phyloP scores from a whole-genome alignment of 768 basidiomycete species.

The Gloeophyllum trabeum region DNA sequence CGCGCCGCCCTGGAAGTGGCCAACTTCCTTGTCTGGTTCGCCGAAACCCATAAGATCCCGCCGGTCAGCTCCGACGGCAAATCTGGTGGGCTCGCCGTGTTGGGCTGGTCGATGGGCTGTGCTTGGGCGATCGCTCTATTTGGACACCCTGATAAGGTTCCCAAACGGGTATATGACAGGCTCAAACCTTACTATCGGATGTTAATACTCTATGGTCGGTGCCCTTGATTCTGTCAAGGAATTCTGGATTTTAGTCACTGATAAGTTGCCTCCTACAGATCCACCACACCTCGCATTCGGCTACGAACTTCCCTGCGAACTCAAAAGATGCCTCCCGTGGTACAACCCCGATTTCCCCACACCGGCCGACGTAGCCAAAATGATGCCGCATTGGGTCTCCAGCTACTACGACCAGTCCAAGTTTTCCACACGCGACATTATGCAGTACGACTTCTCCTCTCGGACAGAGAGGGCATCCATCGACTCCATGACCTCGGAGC shows the following conservation, averaged over 20 bases:
- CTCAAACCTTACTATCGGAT: constrained; percentile 20
- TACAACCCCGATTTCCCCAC: constrained; percentile 13
- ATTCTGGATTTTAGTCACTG: no score
- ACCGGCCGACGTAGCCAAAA: constrained; percentile 12
- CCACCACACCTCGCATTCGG: constrained; percentile 21
- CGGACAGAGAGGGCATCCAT: constrained; percentile 10
- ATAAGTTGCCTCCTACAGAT: constrained; percentile 12
- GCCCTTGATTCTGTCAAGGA: background rate
- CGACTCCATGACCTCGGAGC: constrained; percentile 11
- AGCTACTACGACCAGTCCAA: constrained; percentile 18
- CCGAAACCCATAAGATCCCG: constrained; percentile 16
- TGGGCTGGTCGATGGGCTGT: constrained; percentile 29
- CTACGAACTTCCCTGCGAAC: constrained; percentile 6
- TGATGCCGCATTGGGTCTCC: constrained; percentile 17
- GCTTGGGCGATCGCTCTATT: constrained; percentile 19
- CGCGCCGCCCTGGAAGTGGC: constrained; percentile 14
- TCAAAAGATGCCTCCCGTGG: constrained; percentile 14
- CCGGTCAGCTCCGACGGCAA: constrained; percentile 15
- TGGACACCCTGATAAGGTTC: constrained; percentile 13
- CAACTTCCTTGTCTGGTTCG: constrained; percentile 18
- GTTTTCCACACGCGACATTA: no score
- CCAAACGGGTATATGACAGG: constrained; percentile 9
- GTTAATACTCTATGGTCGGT: constrained; percentile 22
- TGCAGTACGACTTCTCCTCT: no score
- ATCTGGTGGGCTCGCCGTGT: constrained; percentile 22